Base-by-base conservation (phyloP, 805 yeast genomes). In the Suhomyces pyralidae region DNA sequence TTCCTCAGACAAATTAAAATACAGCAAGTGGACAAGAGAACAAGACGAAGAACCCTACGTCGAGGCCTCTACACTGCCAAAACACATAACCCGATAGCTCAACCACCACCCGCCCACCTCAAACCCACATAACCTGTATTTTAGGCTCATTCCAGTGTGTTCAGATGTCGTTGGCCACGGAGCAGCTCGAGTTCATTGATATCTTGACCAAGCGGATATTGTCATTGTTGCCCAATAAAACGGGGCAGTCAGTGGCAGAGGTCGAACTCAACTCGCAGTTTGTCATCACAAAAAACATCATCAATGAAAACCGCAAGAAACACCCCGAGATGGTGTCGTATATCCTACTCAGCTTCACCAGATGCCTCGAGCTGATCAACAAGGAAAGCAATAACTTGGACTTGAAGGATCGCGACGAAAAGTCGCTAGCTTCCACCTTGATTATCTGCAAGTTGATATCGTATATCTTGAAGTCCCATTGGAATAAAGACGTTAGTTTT, bases 261-360 rank as follows among this genome's bases (percentile, higher is more conserved):
- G 75, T 74, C 7, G 78, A 74, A 59, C 60, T 73, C 43, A 70
- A 74, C 51, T 71, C 76, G 2, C 79, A 74, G 54, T 75, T 67
- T 52, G 52, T 67, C 19, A 57, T 62, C 24, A 68, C 78, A 19
- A 67, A 65, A 24, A 58, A 63, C 30, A 63, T 73, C 40, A 59
- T 74, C 24, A 44, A 68, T 14, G 57, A 57, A 26, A 61, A 58
- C 48, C 62, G 50, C 12, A 47, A 42, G 5, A 46, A 48, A 14
- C 45, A 40, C 30, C 57, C 59, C n/a, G 17, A 40, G 14, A 57
- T 65, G 49, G 59, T 69, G 7, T 54, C 64, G 22, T 46, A 52
- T 32, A 62, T 67, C 8, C 56, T 70, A 19, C 40, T 42, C 3
- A 50, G 63, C 19, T 66, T 73, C 46, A 58, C 67, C 15, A 47